A percentile compares a stretch with the other conserved stretches of the same genome.
Conservation (phyloP, 2,329 filamentous ascomycete genomes). For the Colletotrichum phormii region DNA sequence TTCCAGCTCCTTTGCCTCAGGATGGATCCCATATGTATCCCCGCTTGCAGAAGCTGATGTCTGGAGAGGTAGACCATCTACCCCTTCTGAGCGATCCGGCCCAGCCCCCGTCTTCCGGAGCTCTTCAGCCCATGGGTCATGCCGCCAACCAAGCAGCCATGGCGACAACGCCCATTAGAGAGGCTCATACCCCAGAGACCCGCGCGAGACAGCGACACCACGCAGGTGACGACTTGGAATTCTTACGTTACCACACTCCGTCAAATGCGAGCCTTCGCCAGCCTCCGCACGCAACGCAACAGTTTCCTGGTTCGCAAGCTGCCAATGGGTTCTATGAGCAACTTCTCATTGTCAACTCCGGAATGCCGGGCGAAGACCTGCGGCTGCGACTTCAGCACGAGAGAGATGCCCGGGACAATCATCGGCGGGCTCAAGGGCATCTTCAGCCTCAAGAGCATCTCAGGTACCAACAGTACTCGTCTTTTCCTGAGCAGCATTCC, state of each 20-base stretch:
- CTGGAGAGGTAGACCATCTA: neutral
- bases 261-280: neutral
- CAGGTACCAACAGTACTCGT: neutral
- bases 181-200: neutral
- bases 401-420: too few species aligned
- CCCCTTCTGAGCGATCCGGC: neutral
- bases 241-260: neutral
- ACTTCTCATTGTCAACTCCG: neutral
- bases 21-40: neutral
- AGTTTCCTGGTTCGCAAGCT: neutral
- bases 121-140: neutral
- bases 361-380: neutral
- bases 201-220: too few species aligned
- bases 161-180: neutral
- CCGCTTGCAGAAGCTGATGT: neutral
- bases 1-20: neutral
- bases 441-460: neutral
- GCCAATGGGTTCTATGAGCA: neutral
- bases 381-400: neutral
- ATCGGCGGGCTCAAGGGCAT: neutral
- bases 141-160: neutral
- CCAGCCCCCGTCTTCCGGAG: neutral
- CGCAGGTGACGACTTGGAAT: too few species aligned
- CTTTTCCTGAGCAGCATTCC: neutral
- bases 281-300: neutral